These are phyloP conservation scores for Entophlyctis helioformis DNA, from an alignment of 192 early-diverging fungal species.

Conservation along the genomic window DNA sequence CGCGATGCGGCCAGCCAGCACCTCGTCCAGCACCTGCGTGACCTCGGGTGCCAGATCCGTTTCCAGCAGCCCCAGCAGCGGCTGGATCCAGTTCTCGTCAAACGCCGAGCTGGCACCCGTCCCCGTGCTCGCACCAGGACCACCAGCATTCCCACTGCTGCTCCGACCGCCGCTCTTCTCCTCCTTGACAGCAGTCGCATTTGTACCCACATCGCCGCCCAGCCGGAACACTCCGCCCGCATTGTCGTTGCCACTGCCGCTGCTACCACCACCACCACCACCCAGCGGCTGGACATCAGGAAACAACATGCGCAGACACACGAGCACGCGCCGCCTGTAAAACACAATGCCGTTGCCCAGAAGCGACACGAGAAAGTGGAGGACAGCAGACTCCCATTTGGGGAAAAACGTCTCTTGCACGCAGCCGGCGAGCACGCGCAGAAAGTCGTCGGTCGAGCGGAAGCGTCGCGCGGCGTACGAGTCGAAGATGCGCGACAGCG, in stretches of 20 bases:
- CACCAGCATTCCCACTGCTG: too few species aligned
- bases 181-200: too few species aligned
- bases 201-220: too few species aligned
- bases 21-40: constrained; percentile 59
- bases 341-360: constrained; percentile 45
- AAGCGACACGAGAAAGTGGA: constrained; percentile 50
- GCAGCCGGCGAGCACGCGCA: constrained; percentile 42
- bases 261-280: too few species aligned
- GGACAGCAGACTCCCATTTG: constrained; percentile 35
- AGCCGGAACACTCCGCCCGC: not conserved
- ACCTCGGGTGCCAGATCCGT: constrained; percentile 54
- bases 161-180: too few species aligned
- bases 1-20: constrained; percentile 13
- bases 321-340: constrained; percentile 50
- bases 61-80: constrained; percentile 53
- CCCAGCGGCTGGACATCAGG: too few species aligned
- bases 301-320: constrained; percentile 55
- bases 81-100: constrained; percentile 55
- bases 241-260: too few species aligned
- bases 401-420: constrained; percentile 58
- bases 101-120: too few species aligned
- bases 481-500: constrained; percentile 38
- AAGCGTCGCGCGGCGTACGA: constrained; percentile 54
- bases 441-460: constrained; percentile 57
- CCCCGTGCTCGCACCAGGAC: too few species aligned